Conservation (phyloP, 2,329 filamentous ascomycete genomes). For the Clonostachys rhizophaga region DNA sequence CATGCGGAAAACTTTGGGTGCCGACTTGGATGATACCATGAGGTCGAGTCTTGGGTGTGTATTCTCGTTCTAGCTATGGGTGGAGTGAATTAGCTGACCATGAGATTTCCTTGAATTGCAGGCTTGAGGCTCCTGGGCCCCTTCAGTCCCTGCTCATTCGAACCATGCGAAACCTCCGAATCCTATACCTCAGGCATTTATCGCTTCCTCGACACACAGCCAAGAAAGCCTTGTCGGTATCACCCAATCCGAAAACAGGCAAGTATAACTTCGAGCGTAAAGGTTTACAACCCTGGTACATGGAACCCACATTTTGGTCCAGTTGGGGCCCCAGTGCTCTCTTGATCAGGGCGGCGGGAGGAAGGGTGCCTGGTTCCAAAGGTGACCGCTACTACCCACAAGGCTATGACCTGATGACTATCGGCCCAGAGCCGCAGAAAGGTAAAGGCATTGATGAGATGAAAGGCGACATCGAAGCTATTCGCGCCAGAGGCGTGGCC, state of each 20-base stretch:
- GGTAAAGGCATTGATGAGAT: conserved; percentile 11
- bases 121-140: conserved; percentile 17
- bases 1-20: conserved; percentile 5
- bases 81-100: too few species aligned
- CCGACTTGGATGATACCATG: conserved; percentile 7
- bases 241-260: conserved; percentile 32
- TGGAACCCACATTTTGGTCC: conserved; percentile 40
- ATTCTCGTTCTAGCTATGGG: conserved; percentile 16
- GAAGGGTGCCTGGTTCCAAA: conserved; percentile 39
- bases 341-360: conserved; percentile 35
- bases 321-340: conserved; percentile 40
- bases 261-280: conserved; percentile 33
- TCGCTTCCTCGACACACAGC: conserved; percentile 39
- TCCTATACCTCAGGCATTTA: conserved; percentile 40
- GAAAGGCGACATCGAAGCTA: neutral
- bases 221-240: conserved; percentile 23
- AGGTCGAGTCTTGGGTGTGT: conserved; percentile 6
- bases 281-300: conserved; percentile 47
- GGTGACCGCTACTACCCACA: conserved; percentile 37
- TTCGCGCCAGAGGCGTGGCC: neutral
- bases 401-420: conserved; percentile 33
- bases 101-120: conserved; percentile 5
- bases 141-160: neutral
- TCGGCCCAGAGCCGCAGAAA: conserved; percentile 11
- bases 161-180: conserved; percentile 23